phyloP scores from a whole-genome alignment of 2,329 filamentous ascomycete species.

The Talaromyces albobiverticillius region DNA sequence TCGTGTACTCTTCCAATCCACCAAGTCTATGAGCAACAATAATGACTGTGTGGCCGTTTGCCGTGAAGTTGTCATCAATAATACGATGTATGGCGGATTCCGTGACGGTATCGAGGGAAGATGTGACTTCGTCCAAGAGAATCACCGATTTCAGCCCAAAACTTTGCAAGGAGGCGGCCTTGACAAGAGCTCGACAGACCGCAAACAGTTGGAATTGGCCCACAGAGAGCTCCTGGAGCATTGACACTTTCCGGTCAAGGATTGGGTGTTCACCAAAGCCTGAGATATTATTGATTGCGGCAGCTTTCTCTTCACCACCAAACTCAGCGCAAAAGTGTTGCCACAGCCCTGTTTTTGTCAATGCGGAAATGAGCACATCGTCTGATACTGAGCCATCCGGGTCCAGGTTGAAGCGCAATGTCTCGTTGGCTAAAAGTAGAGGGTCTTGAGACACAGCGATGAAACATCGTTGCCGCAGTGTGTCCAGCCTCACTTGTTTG shows the following conservation, averaged over 20 bases:
- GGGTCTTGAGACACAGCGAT: slow-evolving; percentile 10
- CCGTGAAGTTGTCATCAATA: slow-evolving; percentile 1
- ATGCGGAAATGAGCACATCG: not conserved
- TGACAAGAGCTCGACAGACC: slow-evolving; percentile 9
- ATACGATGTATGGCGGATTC: slow-evolving; percentile 3
- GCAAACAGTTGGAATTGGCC: slow-evolving; percentile 10
- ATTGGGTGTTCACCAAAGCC: not conserved
- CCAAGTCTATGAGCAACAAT: slow-evolving; percentile 4
- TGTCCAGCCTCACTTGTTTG: not conserved
- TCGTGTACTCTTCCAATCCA: not conserved
- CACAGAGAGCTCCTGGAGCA: slow-evolving; percentile 5
- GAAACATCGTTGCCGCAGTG: slow-evolving; percentile 8
- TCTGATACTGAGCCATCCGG: not conserved
- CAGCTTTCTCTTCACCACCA: not conserved
- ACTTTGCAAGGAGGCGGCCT: not conserved
- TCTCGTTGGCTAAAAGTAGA: slow-evolving; percentile 2
- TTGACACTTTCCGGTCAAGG: slow-evolving; percentile 1
- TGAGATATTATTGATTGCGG: not conserved
- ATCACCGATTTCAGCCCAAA: slow-evolving; percentile 1
- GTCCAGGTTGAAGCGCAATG: slow-evolving; percentile 7
- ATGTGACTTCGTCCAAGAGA: slow-evolving; percentile 9
- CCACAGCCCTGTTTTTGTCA: not conserved
- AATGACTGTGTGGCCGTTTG: slow-evolving; percentile 4
- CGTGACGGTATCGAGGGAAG: slow-evolving; percentile 1
- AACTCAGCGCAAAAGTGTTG: not conserved